A percentile compares a stretch with the other conserved stretches of the same genome.
phyloP scores from a whole-genome alignment of 2,329 filamentous ascomycete species.

The Cladophialophora psammophila region DNA sequence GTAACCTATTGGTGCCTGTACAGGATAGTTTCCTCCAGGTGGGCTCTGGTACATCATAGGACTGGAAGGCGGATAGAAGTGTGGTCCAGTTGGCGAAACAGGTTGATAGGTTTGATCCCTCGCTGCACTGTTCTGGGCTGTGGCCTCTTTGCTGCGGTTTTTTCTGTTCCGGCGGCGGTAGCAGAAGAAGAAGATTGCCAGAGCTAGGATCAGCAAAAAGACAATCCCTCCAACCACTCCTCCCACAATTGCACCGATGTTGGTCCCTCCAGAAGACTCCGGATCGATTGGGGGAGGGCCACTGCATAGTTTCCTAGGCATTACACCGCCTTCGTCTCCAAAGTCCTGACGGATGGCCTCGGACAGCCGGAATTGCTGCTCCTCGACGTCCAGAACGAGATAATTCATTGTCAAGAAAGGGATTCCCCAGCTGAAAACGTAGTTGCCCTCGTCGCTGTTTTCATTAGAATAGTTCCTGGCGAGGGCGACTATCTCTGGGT shows the following conservation, averaged over 20 bases:
- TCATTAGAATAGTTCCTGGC: slow-evolving; percentile 12
- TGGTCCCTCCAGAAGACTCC: neutral
- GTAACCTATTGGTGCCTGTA: neutral
- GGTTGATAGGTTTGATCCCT: neutral
- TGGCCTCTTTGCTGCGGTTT: neutral
- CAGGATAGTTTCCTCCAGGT: too few species aligned
- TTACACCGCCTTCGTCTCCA: slow-evolving; percentile 15
- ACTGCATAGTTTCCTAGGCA: slow-evolving; percentile 3
- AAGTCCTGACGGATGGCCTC: slow-evolving; percentile 27
- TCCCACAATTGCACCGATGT: slow-evolving; percentile 36
- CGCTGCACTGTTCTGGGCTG: neutral
- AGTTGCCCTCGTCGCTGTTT: neutral
- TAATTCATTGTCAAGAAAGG: slow-evolving; percentile 37
- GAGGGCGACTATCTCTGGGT: slow-evolving; percentile 8
- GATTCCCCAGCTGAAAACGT: slow-evolving; percentile 23
- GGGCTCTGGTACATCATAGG: too few species aligned
- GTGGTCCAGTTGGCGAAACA: neutral
- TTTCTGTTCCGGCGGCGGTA: slow-evolving; percentile 9
- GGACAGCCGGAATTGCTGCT: slow-evolving; percentile 24
- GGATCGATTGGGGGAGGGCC: neutral
- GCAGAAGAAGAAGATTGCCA: slow-evolving; percentile 21
- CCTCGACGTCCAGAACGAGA: slow-evolving; percentile 30
- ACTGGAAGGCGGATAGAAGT: neutral
- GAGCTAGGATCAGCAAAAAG: slow-evolving; percentile 13
- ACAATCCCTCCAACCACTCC: slow-evolving; percentile 35